Base-by-base conservation (phyloP, 768 basidiomycete genomes). In the Phylloporus sp. region DNA sequence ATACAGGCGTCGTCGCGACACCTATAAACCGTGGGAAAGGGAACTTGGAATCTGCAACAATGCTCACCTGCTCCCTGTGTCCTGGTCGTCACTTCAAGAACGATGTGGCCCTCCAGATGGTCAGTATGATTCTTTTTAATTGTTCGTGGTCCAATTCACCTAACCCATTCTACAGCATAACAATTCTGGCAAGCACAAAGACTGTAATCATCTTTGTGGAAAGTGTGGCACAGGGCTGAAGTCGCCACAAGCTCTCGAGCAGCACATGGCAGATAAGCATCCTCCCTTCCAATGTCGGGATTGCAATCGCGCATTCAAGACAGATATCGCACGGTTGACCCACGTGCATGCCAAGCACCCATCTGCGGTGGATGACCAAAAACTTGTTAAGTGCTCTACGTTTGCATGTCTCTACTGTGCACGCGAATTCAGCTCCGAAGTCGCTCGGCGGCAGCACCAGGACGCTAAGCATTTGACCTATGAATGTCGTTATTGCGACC, bases 31-130 rank as follows among this genome's bases (percentile, higher is more conserved):
- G 59, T 62, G 53, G 5, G 57, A 62, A 54, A 28, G 6, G 26
- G 6, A 5, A 5, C 7, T n/a, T 12, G 9, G 13, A 20, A 15
- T 9, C 9, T 11, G 27, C 7, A 2, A 39, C 26, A 11, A 67
- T 69, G 66, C 29, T 51, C n/a, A 13, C 4, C 11, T 67, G 66
- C 24, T 2, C 36, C 12, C 16, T 5, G 6, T 69, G 66, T 52
- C 50, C 60, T 6, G 35, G 40, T 23, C 54, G 67, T 24, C 32
- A 2, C 13, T 67, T 69, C 38, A 28, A 16, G 4, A 24, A 65
- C 42, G 28, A 26, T 0, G 5, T 47, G 0, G 62, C 42, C 18
- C 0, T 68, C 15, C 27, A 12, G 11, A 48, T 45, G 57, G 66
- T 69, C 16, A 47, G 60, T 54, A 12, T 27, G 6, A 5, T 18